Evolutionary conservation across 208 protist genomes (phyloP), one percentile per base, ranked within the genome.

Genomic region (Naegleria lovaniensis): DNA sequence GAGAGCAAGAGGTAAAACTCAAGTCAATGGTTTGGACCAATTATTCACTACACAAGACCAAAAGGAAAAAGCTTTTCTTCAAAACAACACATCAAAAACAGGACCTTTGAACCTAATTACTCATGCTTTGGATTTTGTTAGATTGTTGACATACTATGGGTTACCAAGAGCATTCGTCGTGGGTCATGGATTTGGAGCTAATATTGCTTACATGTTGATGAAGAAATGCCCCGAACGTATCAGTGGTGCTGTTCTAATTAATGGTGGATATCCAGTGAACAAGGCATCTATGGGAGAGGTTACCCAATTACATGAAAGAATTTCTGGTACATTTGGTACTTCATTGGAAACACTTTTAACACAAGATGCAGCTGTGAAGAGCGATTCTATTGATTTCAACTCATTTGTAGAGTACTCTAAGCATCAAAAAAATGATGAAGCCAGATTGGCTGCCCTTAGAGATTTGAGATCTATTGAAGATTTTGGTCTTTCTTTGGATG

Each of bases 121-220:
- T 41, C 76, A 84, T 39, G 76, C 76, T 84, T 40, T 84, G 33
- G 76, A 84, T 40, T 84, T 84, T 84, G 29, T 84, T 6, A 84
- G 76, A 84, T 33, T 84, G 76, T 84, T 84, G 38, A 84, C 29
- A 41, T 84, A 84, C 38, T 84, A 41, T 36, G 76, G 76, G 15
- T 84, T 41, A 41, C 33, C 29, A 33, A 84, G 38, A 84, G 76
- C 76, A 15, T 41, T 40, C 39, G 38, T 84, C 15, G 76, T 84
- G 2, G 76, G 76, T 41, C 76, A 84, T 41, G 76, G 38, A 0
- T 41, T 84, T 84, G 76, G 76, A 84, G 76, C n/a, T 38, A 40
- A 40, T 5, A 39, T 83, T 83, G 75, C n/a, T 38, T 39, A 40
- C 9, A 40, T 83, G 75, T n/a, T 39, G 9, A 83, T 83, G 75